Evolutionary conservation across 2,329 filamentous ascomycete species (phyloP).

Genomic region (Paracoccidioides brasiliensis): DNA sequence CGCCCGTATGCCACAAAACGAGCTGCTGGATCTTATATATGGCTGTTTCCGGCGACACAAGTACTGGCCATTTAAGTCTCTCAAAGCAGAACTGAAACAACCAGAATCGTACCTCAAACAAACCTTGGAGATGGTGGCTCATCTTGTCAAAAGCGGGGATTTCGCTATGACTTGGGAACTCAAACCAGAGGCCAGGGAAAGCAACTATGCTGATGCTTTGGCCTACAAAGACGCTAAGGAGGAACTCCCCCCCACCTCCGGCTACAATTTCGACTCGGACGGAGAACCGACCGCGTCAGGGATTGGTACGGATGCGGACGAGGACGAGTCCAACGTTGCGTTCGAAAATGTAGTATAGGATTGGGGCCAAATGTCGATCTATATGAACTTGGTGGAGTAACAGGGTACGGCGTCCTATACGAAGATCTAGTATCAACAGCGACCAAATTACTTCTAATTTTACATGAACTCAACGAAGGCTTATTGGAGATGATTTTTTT

Average conservation of each 20-base stretch:
- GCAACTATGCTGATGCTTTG: constrained; percentile 33
- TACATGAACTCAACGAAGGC: not conserved
- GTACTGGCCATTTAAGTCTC: constrained; percentile 86
- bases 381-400: not conserved
- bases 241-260: constrained; percentile 35
- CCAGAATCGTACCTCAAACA: constrained; percentile 89
- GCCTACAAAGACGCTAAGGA: constrained; percentile 38
- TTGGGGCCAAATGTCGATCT: not conserved
- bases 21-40: constrained; percentile 76
- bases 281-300: constrained; percentile 35
- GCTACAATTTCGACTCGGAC: constrained; percentile 39
- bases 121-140: constrained; percentile 68
- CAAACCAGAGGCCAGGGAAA: constrained; percentile 53
- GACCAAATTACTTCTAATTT: not conserved
- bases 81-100: constrained; percentile 66
- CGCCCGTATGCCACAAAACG: constrained; percentile 76
- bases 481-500: not conserved
- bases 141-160: constrained; percentile 66
- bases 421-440: not conserved
- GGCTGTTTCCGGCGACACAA: constrained; percentile 69
- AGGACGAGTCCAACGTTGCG: constrained; percentile 53
- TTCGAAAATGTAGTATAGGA: constrained; percentile 61
- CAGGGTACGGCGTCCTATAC: not conserved
- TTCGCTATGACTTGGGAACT: constrained; percentile 81
- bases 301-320: constrained; percentile 48